Base-by-base conservation (phyloP, 2,329 filamentous ascomycete genomes). In the Leptographium procerum region DNA sequence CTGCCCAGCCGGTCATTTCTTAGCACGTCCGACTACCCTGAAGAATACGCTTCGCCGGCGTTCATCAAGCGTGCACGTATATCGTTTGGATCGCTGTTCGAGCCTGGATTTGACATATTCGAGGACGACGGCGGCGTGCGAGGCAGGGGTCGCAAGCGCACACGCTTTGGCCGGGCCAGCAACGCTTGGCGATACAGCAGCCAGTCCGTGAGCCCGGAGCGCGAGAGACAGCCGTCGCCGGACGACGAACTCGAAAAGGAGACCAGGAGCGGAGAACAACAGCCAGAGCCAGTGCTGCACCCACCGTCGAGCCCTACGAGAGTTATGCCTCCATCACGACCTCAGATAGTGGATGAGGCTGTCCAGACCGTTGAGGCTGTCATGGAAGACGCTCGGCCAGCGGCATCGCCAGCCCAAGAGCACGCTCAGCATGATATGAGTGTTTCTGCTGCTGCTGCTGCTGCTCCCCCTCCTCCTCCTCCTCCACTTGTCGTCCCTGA, bases 121-220 rank as follows among this genome's bases (percentile, higher is more conserved):
- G 85, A 89, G 60, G 87, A 88, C 29, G 83, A 88, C 68, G 81
- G 81, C 1, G 78, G 77, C 48, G 73, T 81, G 28, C 78, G 73
- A 40, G 82, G 80, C 6, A 82, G 77, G 65, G 83, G 82, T 31
- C 84, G 82, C 61, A 95, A 91, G 71, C 80, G 82, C 57, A 83
- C 86, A 9, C 83, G 84, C 51, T 87, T 88, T 69, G 82, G 85
- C 60, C 76, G 85, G 61, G 76, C 82, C 56, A 85, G 83, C 65
- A 80, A 77, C 33, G 76, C 82, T 31, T 96, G 92, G 92, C 85
- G 81, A 62, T 87, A 91, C 65, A 77, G 78, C 26, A 87, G 86
- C 66, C 80, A 83, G 58, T 87, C 88, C 1, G 84, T 83, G 9
- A 91, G 85, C 56, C 88, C 89, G 3, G 81, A 86, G 66, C 78